Conservation (phyloP, 2,329 filamentous ascomycete genomes). For the Furcasterigmium furcatum region DNA sequence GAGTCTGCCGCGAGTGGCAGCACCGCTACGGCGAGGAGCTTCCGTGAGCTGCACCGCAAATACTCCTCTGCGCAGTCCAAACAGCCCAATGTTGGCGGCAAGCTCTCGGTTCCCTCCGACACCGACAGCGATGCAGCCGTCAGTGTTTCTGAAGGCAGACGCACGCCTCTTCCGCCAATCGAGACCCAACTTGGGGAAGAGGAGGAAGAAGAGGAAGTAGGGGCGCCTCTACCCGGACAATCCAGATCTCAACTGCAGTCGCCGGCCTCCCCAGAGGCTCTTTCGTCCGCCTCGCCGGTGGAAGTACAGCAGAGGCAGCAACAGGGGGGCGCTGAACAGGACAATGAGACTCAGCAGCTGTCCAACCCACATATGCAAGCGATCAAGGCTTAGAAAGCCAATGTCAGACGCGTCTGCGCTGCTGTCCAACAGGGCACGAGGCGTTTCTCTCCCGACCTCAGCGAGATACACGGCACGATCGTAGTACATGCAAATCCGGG, state of each 20-base stretch:
- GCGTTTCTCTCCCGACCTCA: neutral
- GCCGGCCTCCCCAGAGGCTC: neutral
- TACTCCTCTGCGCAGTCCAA: conserved; percentile 52
- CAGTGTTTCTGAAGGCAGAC: conserved; percentile 57
- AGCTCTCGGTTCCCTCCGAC: conserved; percentile 47
- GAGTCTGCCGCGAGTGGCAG: conserved; percentile 63
- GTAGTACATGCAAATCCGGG: neutral
- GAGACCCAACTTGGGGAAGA: conserved; percentile 32
- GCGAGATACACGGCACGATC: neutral
- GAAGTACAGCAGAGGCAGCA: conserved; percentile 6
- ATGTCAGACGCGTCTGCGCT: neutral
- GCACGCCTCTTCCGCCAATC: conserved; percentile 52
- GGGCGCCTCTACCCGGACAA: conserved; percentile 2
- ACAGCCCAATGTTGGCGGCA: conserved; percentile 33
- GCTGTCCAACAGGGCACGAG: neutral
- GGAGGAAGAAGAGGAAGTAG: neutral
- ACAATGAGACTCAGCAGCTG: conserved; percentile 19
- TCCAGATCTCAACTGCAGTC: neutral
- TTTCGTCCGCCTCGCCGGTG: neutral
- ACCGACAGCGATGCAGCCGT: conserved; percentile 58
- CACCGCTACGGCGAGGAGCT: conserved; percentile 64
- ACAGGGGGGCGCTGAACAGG: conserved; percentile 19
- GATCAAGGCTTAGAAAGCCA: conserved; percentile 23
- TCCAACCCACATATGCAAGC: conserved; percentile 24
- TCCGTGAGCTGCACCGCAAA: conserved; percentile 58